Base-by-base conservation (phyloP, 169 alveolate species). In the Plasmodium inui region DNA sequence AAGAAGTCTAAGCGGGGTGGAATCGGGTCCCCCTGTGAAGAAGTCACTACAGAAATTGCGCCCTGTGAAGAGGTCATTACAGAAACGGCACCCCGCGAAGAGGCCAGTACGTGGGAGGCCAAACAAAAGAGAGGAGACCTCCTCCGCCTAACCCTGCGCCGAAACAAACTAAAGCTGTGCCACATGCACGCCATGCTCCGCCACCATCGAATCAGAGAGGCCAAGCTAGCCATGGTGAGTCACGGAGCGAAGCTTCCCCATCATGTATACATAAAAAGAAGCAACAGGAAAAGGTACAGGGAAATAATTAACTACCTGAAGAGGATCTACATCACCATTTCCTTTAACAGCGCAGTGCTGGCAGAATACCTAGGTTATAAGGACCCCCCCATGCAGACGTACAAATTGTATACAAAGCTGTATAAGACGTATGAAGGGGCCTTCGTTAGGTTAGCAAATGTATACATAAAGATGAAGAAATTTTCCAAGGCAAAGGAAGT, bases 231-330 rank as follows among this genome's bases (percentile, higher is more conserved):
- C n/a, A 67, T 67, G n/a, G 17, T 19, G 74, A 74, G 26, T 19
- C 39, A 79, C 22, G 50, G n/a, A 46, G 44, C 46, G n/a, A 39
- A 39, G n/a, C n/a, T 14, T 39, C n/a, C 34, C 0, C 9, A 84
- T 30, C 57, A 86, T 4, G 61, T 57, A 71, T 91, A 91, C 26
- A 34, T 70, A 72, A 91, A 82, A 57, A 30, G 53, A 30, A 22
- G 53, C 26, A 91, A 91, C 9, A 50, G 83, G 10, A 81, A 82
- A 28, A 70, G 95, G 26, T 91, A 72, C 17, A 70, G 30, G 55
- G 14, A 81, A 26, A 81, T 91, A 12, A 91, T 91, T 19, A 91
- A 91, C 83, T 91, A 91, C 39, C 50, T 91, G 55, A 91, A 91
- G 83, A 80, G 78, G 44, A 32, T 91, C 46, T 91, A 91, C 28